Evolutionary conservation across 768 basidiomycete species (phyloP).

Genomic region (Coprinellus micaceus): DNA sequence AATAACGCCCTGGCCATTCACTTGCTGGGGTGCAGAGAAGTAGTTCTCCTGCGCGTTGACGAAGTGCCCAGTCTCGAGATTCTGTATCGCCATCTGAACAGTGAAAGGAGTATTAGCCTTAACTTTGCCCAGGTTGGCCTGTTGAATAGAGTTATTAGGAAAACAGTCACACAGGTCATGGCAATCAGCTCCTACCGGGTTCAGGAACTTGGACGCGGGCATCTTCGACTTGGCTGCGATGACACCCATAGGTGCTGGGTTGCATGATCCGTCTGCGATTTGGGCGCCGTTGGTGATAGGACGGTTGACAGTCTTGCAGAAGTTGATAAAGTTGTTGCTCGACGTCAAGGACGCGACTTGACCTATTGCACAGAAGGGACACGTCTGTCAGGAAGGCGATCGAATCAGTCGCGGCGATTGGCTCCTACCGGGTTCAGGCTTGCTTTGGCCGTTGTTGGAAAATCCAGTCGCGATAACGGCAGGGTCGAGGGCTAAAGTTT

Average conservation of each 20-base stretch:
- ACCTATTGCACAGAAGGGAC: constrained; percentile 21
- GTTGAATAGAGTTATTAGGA: no score
- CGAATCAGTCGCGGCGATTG: constrained; percentile 40
- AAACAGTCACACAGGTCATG: no score
- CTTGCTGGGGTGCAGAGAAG: constrained; percentile 54
- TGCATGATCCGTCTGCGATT: constrained; percentile 52
- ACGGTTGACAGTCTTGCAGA: constrained; percentile 44
- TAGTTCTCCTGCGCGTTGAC: constrained; percentile 51
- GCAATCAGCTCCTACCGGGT: no score
- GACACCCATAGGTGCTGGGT: constrained; percentile 56
- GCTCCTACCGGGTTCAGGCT: constrained; percentile 33
- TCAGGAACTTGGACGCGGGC: constrained; percentile 49
- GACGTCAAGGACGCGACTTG: constrained; percentile 54
- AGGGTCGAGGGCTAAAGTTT: constrained; percentile 39
- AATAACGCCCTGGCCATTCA: constrained; percentile 49
- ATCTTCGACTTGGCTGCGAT: constrained; percentile 46
- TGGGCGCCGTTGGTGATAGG: constrained; percentile 57
- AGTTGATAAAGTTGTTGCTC: constrained; percentile 66
- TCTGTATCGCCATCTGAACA: constrained; percentile 44
- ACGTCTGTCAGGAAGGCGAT: constrained; percentile 37
- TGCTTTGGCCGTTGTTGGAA: constrained; percentile 46
- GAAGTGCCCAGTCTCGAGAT: constrained; percentile 51
- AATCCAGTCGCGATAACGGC: constrained; percentile 43
- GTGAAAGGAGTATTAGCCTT: constrained; percentile 47
- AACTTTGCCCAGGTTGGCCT: constrained; percentile 42